A percentile compares a stretch with the other conserved stretches of the same genome.
Evolutionary conservation across 2,329 filamentous ascomycete species (phyloP).

Genomic region (Xylaria sp.): DNA sequence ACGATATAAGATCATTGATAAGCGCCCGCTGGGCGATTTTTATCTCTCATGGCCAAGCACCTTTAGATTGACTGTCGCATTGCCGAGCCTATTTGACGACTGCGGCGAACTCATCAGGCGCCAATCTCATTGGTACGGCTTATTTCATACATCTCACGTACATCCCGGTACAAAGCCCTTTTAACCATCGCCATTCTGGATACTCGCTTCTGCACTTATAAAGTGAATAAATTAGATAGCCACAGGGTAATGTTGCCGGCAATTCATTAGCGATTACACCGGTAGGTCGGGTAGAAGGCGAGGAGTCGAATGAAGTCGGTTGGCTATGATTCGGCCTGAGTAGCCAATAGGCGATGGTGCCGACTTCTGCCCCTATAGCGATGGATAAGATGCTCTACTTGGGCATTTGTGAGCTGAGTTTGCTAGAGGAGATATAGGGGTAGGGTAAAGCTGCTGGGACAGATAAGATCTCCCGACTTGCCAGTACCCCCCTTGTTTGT

Average conservation of each 20-base stretch:
- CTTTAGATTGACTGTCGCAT: slow-evolving; percentile 7
- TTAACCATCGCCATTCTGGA: slow-evolving; percentile 31
- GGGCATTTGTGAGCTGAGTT: slow-evolving; percentile 22
- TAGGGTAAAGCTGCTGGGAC: slow-evolving; percentile 5
- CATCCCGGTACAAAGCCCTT: slow-evolving; percentile 29
- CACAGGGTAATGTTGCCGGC: slow-evolving; percentile 28
- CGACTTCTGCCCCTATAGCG: slow-evolving; percentile 1
- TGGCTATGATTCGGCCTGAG: slow-evolving; percentile 22
- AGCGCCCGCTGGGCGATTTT: background rate
- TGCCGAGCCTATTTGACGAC: slow-evolving; percentile 27
- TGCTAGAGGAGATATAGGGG: slow-evolving; percentile 4
- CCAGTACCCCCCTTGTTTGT: background rate
- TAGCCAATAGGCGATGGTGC: slow-evolving; percentile 17
- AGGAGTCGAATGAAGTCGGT: slow-evolving; percentile 11
- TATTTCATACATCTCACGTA: slow-evolving; percentile 28
- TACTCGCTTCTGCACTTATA: slow-evolving; percentile 19
- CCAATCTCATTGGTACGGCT: slow-evolving; percentile 36
- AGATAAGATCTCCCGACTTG: slow-evolving; percentile 21
- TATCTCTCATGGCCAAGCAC: slow-evolving; percentile 16
- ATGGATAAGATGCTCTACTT: slow-evolving; percentile 10
- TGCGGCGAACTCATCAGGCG: slow-evolving; percentile 22
- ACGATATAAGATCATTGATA: slow-evolving; percentile 2
- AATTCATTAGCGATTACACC: slow-evolving; percentile 23
- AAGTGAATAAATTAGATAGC: slow-evolving; percentile 29
- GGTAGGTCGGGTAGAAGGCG: slow-evolving; percentile 12